Evolutionary conservation across 768 basidiomycete genomes (phyloP).

Genomic region (Strobilomyces dryophilus): DNA sequence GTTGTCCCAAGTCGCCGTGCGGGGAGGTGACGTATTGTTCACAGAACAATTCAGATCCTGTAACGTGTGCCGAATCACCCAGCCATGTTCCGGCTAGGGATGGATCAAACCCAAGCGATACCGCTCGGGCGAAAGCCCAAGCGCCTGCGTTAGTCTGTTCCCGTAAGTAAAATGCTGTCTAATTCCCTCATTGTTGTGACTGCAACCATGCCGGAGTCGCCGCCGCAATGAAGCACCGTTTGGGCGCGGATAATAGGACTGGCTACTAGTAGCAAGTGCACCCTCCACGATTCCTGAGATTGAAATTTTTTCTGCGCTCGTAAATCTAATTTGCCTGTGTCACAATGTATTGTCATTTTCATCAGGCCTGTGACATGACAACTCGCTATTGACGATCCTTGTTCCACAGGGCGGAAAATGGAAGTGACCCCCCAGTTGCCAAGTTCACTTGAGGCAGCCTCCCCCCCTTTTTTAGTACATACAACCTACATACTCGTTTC

Average conservation of each 20-base stretch:
- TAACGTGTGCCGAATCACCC: slow-evolving; percentile 8
- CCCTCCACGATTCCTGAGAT: slow-evolving; percentile 14
- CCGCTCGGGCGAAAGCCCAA: slow-evolving; percentile 17
- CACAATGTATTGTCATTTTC: slow-evolving; percentile 13
- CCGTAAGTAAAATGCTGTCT: slow-evolving; percentile 16
- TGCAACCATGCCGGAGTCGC: slow-evolving; percentile 6
- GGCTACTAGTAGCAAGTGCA: not conserved
- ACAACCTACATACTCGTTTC: not conserved
- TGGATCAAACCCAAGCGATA: slow-evolving; percentile 13
- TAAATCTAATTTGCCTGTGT: slow-evolving; percentile 25
- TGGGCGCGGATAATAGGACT: slow-evolving; percentile 3
- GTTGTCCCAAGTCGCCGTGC: slow-evolving; percentile 19
- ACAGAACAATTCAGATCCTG: slow-evolving; percentile 7
- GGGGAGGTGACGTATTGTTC: slow-evolving; percentile 21
- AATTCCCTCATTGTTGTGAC: slow-evolving; percentile 13
- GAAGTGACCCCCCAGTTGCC: slow-evolving; percentile 14
- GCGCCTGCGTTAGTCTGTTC: slow-evolving; percentile 14
- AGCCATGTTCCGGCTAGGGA: slow-evolving; percentile 12
- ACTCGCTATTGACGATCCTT: slow-evolving; percentile 15
- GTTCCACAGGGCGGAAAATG: slow-evolving; percentile 20
- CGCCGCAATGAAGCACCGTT: slow-evolving; percentile 15
- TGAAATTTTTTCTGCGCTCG: slow-evolving; percentile 7
- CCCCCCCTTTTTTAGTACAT: slow-evolving; percentile 7
- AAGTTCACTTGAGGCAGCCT: slow-evolving; percentile 3
- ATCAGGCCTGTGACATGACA: slow-evolving; percentile 9